Base-by-base conservation (phyloP, 495 filamentous ascomycete species). In the Glonium stellatum region DNA sequence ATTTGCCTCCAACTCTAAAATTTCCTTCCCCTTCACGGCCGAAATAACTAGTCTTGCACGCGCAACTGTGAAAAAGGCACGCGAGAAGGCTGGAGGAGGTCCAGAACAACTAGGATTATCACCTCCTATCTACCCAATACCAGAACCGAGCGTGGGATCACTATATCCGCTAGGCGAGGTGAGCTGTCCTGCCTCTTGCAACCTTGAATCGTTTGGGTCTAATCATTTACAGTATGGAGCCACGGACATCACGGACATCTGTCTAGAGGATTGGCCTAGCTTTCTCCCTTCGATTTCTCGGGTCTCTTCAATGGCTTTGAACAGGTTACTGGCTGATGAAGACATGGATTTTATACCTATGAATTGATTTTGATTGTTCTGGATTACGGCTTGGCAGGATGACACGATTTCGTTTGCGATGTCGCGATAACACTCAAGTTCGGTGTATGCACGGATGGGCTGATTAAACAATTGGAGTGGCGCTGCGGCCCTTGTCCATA, bases 231-330 rank as follows among this genome's bases (percentile, higher is more conserved):
- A 50, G 47, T 50, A 21, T 21, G 47, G 47, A 11, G 47, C n/a
- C 21, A 18, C 23, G n/a, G 47, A 50, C 21, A 12, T 21, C n/a
- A 50, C 23, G 47, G 47, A 50, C 21, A 23, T 50, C 3, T 15
- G 47, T 11, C 47, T 50, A 21, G 47, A 50, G 47, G 23, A 50
- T 21, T 50, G 47, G 47, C 47, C 47, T 50, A 50, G 47, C 47
- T 50, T 50, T 21, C 21, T 50, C 11, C 47, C 47, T 11, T 18
- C 15, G 12, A 19, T 50, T 23, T 50, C 47, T 4, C 12, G 47
- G 22, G 47, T 50, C 1, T 50, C 47, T 3, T 19, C n/a, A 4
- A 18, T 50, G 47, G 47, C 47, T 15, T 12, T 50, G 47, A 50
- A 50, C 23, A 21, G 47, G 4, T 23, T 50, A 23, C n/a, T 50